A percentile compares a stretch with the other conserved stretches of the same genome.
These are phyloP conservation scores for Suillus subluteus DNA, from an alignment of 768 basidiomycete species.

Conservation along the genomic window DNA sequence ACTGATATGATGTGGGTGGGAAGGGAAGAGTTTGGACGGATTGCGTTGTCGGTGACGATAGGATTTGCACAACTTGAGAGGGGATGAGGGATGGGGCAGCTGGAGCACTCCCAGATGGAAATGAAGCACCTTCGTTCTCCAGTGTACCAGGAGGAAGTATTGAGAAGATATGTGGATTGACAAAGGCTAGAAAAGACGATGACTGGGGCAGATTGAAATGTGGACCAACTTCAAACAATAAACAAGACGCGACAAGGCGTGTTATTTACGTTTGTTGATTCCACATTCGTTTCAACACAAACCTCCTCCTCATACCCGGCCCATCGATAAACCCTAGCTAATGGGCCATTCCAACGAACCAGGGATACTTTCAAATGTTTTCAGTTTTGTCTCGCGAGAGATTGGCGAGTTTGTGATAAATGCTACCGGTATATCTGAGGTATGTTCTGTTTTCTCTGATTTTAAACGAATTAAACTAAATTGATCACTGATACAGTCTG, in stretches of 20 bases:
- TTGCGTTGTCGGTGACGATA: constrained; percentile 67
- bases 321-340: too few species aligned
- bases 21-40: constrained; percentile 65
- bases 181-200: too few species aligned
- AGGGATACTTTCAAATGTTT: constrained; percentile 64
- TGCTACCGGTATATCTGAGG: constrained; percentile 48
- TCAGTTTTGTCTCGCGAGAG: constrained; percentile 72
- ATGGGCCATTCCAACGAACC: background rate
- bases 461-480: constrained; percentile 7
- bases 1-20: constrained; percentile 43
- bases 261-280: constrained; percentile 23
- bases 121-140: constrained; percentile 26
- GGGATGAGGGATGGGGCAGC: constrained; percentile 30
- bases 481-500: constrained; percentile 13
- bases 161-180: constrained; percentile 73
- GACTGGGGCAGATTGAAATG: constrained; percentile 39
- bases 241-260: constrained; percentile 11
- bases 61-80: constrained; percentile 68
- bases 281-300: background rate
- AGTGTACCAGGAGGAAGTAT: constrained; percentile 67
- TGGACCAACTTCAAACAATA: constrained; percentile 16
- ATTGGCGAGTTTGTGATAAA: constrained; percentile 69
- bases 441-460: background rate
- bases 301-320: too few species aligned
- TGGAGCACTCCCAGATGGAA: constrained; percentile 29